Percentiles rank a stretch among this genome's conserved stretches.
These are phyloP conservation scores for Ceratopteris richardii DNA, from an alignment of 75 land plant genomes.

Conservation along the genomic window DNA sequence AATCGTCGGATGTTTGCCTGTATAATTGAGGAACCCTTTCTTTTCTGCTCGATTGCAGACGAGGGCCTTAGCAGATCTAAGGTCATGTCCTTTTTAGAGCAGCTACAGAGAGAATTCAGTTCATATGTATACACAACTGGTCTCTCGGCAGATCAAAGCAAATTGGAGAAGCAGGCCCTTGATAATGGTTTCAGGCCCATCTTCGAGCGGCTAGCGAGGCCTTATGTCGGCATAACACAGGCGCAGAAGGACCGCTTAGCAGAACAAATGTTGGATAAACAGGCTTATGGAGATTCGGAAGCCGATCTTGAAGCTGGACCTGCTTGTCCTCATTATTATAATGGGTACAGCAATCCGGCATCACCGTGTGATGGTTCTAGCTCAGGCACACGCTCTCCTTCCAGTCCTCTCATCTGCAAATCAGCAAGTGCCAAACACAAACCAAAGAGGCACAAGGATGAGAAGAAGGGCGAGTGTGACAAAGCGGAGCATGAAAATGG, in stretches of 20 bases:
- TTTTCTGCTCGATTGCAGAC: slow-evolving; percentile 30
- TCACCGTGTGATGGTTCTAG: background rate
- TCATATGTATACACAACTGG: background rate
- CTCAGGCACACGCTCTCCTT: background rate
- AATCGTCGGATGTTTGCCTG: slow-evolving; percentile 15
- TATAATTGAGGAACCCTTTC: slow-evolving; percentile 25
- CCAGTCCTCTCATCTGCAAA: background rate
- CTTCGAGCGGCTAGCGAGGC: slow-evolving; percentile 10
- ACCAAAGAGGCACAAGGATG: background rate
- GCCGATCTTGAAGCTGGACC: background rate
- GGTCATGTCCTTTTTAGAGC: slow-evolving; percentile 20
- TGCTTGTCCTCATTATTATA: background rate
- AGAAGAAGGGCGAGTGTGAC: background rate
- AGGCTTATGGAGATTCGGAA: background rate
- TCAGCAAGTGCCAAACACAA: background rate
- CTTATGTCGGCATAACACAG: slow-evolving; percentile 13
- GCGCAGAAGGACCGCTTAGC: slow-evolving; percentile 1
- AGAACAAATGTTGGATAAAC: slow-evolving; percentile 3
- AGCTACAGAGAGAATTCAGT: slow-evolving; percentile 16
- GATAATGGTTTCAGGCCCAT: slow-evolving; percentile 20
- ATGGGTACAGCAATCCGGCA: background rate
- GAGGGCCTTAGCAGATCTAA: slow-evolving; percentile 23
- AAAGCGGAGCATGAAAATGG: background rate
- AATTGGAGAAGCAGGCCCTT: slow-evolving; percentile 14
- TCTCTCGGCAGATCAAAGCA: background rate